Base-by-base conservation (phyloP, 768 basidiomycete genomes). In the Lyophyllum shimeji region DNA sequence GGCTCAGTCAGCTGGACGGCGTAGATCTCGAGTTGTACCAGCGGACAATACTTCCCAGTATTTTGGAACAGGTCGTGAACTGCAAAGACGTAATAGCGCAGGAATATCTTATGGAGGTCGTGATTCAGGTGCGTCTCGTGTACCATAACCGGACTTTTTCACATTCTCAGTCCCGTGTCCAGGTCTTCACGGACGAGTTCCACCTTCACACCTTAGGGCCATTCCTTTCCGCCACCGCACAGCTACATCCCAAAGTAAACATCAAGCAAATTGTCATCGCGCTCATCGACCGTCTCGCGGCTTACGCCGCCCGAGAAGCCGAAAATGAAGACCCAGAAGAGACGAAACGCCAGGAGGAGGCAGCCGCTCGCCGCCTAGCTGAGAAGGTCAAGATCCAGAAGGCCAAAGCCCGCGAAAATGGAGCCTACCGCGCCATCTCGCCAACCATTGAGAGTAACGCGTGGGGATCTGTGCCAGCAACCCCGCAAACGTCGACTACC, bases 71-170 rank as follows among this genome's bases (percentile, higher is more conserved):
- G 71, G 91, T 98, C 50, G 96, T 98, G 57, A 96, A 89, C 66
- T 98, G 97, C 74, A 96, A 97, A 70, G 97, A 99, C 67, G 90
- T 95, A 44, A 98, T 98, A 57, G 97, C 97, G 0, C 97, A 99
- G 70, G 97, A 98, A 69, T 99, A 99, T 71, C 71, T 98, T 45
- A 98, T 98, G 97, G 97, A 99, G 71, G 97, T 98, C 9, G 95
- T 99, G 58, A 99, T 99, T 62, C 97, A 99, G 80, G 93, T 90
- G 56, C 33, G 81, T 65, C 40, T 46, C 13, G 3, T n/a, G 11
- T 23, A 11, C n/a, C 13, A 20, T 53, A 20, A 12, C 5, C 18
- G 21, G 33, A 29, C 21, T n/a, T 25, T 31, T 44, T 31, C 46
- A 27, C 25, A 4, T 44, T 61, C 21, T 62, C 13, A 59, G 46